phyloP scores from a whole-genome alignment of 306 rosid species.

The Clitoria ternatea region DNA sequence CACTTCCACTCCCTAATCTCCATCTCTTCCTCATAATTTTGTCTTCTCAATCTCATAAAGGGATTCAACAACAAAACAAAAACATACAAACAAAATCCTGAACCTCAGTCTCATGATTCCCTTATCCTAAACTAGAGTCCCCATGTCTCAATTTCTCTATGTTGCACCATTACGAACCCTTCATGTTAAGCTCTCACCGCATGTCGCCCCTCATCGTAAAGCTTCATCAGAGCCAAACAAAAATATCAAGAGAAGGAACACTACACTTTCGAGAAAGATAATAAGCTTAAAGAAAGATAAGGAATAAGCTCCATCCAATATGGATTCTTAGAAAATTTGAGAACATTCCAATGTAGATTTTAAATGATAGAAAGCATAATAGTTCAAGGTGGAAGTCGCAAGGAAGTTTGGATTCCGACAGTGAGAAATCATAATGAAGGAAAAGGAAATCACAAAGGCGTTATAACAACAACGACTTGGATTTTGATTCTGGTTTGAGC shows the following conservation, averaged over 20 bases:
- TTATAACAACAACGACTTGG: conserved; percentile 52
- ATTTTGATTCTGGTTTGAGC: conserved; percentile 30
- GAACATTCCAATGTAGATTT: conserved; percentile 28
- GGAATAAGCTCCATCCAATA: conserved; percentile 26
- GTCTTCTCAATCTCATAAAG: too few species aligned
- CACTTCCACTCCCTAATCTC: too few species aligned
- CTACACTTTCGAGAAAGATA: neutral
- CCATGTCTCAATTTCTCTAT: too few species aligned
- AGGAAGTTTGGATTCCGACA: conserved; percentile 42
- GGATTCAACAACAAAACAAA: too few species aligned
- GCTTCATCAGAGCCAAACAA: neutral
- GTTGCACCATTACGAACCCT: too few species aligned
- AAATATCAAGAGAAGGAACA: conserved; percentile 47
- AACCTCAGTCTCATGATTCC: too few species aligned
- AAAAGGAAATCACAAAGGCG: conserved; percentile 52
- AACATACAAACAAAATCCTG: too few species aligned
- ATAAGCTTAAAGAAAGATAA: conserved; percentile 30
- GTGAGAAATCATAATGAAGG: conserved; percentile 24
- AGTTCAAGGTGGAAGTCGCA: conserved; percentile 47
- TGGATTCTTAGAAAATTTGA: conserved; percentile 31
- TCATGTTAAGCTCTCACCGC: too few species aligned
- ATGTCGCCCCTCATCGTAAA: conserved; percentile 23
- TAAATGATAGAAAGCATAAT: conserved; percentile 31
- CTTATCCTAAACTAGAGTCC: too few species aligned
- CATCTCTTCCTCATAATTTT: too few species aligned